Base-by-base conservation (phyloP, 2,329 filamentous ascomycete species). In the Apiospora aurea region DNA sequence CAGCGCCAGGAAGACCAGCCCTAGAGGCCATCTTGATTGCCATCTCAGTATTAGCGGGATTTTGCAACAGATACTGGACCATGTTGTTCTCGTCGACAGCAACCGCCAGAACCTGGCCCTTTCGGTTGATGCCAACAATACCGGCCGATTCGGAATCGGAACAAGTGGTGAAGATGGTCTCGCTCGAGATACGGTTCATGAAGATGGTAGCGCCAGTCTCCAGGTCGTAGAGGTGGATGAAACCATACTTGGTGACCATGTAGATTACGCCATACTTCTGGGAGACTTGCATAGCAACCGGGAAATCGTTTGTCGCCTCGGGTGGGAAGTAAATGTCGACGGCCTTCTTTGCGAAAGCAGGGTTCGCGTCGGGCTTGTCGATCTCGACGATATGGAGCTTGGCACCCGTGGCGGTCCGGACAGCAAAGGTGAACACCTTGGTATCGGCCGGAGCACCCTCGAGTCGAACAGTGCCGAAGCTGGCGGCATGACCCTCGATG, bases 171-270 rank as follows among this genome's bases (percentile, higher is more conserved):
- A 99, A 99, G 81, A 99, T 98, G 38, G 96, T 99, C 81, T 99
- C 96, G 86, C 95, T 97, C 46, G 96, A 99, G 79, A 99, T 99
- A 78, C 97, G 93, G 88, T 99, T 99, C 95, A 99, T 97, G 89
- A 98, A 99, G 81, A 99, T 96, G 82, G 94, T 97, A 16, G 93
- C 93, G 72, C 94, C 97, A 10, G 94, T 96, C 86, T 99, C 97
- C 72, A 99, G 90, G 80, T 99, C 97, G 85, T 99, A 98, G 34
- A 99, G 90, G 84, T 99, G 96, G 78, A 99, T 98, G 85, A 98
- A 99, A 70, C 96, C 96, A 80, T 98, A 99, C 83, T 99, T 99
- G 72, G 96, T 99, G 74, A 99, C 94, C 79, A 99, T 91, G 84
- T 98, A 98, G 79, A 99, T 92, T 80, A 99, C 91, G 79, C 95